These are phyloP conservation scores for Umbellularia californica DNA, from an alignment of 164 flowering plant species.

Conservation along the genomic window DNA sequence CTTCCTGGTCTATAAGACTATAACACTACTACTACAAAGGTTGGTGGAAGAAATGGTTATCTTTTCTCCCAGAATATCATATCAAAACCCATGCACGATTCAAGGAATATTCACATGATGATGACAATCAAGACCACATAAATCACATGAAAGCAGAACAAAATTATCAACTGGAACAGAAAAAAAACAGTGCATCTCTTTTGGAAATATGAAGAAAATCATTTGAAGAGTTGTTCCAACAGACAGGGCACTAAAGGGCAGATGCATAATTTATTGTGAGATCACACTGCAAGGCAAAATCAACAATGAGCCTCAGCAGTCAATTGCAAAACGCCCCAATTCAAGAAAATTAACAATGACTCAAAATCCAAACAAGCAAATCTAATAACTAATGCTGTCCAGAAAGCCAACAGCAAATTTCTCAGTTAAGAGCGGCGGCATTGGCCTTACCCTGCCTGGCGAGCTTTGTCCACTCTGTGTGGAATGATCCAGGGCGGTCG, in stretches of 20 bases:
- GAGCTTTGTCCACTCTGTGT: constrained; percentile 69
- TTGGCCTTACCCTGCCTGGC: constrained; percentile 25
- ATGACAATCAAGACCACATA: too few species aligned
- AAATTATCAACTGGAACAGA: too few species aligned
- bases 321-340: background rate
- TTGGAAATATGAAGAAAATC: background rate
- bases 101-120: too few species aligned
- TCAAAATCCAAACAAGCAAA: too few species aligned
- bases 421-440: constrained; percentile 6
- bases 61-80: too few species aligned
- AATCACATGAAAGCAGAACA: too few species aligned
- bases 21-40: too few species aligned
- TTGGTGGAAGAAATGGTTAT: too few species aligned
- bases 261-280: background rate
- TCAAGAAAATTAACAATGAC: background rate
- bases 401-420: background rate
- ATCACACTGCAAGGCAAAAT: background rate
- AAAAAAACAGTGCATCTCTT: background rate
- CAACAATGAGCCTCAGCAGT: background rate
- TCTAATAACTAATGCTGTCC: too few species aligned
- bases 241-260: background rate
- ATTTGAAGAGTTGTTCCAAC: background rate
- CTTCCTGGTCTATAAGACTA: too few species aligned
- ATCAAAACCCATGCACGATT: too few species aligned
- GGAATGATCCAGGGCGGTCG: constrained; percentile 19